Base-by-base conservation (phyloP, 495 filamentous ascomycete genomes). In the Tuber aestivum region DNA sequence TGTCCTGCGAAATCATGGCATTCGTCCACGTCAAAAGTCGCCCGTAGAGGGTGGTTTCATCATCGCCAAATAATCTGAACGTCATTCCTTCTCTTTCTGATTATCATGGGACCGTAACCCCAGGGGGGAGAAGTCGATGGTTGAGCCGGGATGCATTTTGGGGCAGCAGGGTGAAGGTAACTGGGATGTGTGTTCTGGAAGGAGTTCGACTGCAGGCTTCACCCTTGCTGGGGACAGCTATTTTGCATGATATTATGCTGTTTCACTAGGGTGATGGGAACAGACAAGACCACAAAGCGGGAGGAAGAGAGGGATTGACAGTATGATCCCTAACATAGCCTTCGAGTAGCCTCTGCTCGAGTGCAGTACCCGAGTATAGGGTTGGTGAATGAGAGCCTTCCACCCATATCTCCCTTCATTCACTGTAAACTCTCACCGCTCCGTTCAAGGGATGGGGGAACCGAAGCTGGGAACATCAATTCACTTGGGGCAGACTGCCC, bases 181-280 rank as follows among this genome's bases (percentile, higher is more conserved):
- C 56, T 65, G 27, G 56, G 56, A 12, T 65, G 56, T 61, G 50
- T 65, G 56, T 65, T 65, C 56, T 65, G 56, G 56, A 65, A 65
- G 27, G 56, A 65, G 27, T 35, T 65, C 14, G 14, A 65, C 56
- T 35, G 56, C 56, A 65, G 56, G 14, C 12, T 65, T 35, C 0
- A 32, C 56, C 56, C 27, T 35, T 65, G 27, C 18, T 65, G 32
- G 56, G 56, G 56, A 65, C 56, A 65, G 32, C 27, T 12, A 35
- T 32, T 27, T 65, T 27, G 56, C 35, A 40, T 40, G 38, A 40
- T 40, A 40, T 40, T 40, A 40, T 7, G 1, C 56, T 65, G 27
- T 35, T 65, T 35, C 56, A 14, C 56, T 16, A 27, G 14, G 56
- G n/a, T 35, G 56, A 27, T 65, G 56, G 27, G 56, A 18, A 65